Percentiles rank a stretch among this genome's conserved stretches.
Conservation (phyloP, 83 land plant genomes). For the Picea engelmannii region DNA sequence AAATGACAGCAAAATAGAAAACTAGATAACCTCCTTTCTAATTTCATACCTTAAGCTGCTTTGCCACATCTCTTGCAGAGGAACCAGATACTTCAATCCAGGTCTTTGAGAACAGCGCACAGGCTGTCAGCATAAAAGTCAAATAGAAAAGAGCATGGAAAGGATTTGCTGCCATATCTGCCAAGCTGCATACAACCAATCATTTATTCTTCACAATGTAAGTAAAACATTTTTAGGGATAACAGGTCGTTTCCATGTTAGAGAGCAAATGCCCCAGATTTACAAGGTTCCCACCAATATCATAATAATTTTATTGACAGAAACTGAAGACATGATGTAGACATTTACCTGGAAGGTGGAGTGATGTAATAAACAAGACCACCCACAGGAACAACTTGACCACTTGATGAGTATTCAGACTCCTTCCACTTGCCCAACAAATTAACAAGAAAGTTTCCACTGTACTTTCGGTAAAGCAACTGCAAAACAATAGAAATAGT, state of each 20-base stretch:
- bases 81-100: slow-evolving; percentile 81
- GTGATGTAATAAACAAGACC: slow-evolving; percentile 71
- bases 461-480: slow-evolving; percentile 60
- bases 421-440: slow-evolving; percentile 71
- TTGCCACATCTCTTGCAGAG: slow-evolving; percentile 73
- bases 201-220: too few species aligned
- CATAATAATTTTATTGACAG: too few species aligned
- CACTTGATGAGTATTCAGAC: slow-evolving; percentile 67
- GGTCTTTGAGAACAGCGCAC: slow-evolving; percentile 67
- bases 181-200: too few species aligned
- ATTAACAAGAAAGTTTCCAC: slow-evolving; percentile 56
- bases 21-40: too few species aligned
- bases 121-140: slow-evolving; percentile 70
- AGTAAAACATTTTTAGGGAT: too few species aligned
- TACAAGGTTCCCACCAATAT: too few species aligned
- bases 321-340: too few species aligned
- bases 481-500: too few species aligned
- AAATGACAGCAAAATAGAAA: too few species aligned
- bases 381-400: slow-evolving; percentile 63
- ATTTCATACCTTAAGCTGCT: slow-evolving; percentile 69
- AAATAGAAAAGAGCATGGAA: slow-evolving; percentile 87
- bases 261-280: too few species aligned
- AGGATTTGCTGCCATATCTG: slow-evolving; percentile 71
- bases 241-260: too few species aligned
- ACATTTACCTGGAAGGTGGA: slow-evolving; percentile 59